These are phyloP conservation scores for Bipolaris cookei DNA, from an alignment of 2,329 filamentous ascomycete genomes.

Conservation along the genomic window DNA sequence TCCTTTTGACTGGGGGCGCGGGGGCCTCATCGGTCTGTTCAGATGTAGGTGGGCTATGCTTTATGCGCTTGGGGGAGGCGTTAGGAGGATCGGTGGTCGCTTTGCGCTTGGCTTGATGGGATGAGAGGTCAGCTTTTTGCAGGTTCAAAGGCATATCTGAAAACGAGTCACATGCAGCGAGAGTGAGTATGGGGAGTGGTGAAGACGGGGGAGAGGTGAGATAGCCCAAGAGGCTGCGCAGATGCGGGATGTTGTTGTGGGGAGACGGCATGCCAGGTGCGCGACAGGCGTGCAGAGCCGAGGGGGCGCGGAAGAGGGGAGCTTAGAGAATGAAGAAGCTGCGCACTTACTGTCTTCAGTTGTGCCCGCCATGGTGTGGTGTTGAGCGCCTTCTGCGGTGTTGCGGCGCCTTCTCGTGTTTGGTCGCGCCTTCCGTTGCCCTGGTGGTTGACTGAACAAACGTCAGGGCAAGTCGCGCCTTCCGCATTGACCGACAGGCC, in stretches of 20 bases:
- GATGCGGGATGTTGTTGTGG: constrained; percentile 16
- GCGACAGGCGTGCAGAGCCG: not conserved
- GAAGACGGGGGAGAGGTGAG: constrained; percentile 25
- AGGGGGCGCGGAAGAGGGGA: not conserved
- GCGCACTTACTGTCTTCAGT: constrained; percentile 47
- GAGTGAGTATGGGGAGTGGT: constrained; percentile 7
- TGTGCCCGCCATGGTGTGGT: constrained; percentile 41
- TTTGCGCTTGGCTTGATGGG: constrained; percentile 68
- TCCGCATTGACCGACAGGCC: constrained; percentile 25
- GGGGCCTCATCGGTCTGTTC: constrained; percentile 41
- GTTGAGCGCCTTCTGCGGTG: constrained; percentile 14
- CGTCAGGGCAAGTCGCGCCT: constrained; percentile 27
- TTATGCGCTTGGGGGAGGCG: constrained; percentile 64
- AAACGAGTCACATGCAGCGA: constrained; percentile 2
- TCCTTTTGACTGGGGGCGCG: constrained; percentile 59
- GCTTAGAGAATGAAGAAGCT: not conserved
- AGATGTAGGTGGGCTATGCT: constrained; percentile 45
- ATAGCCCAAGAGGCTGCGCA: constrained; percentile 30
- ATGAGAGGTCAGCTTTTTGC: constrained; percentile 22
- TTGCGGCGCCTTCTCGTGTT: constrained; percentile 13
- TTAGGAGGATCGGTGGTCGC: constrained; percentile 71
- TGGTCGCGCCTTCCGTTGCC: constrained; percentile 16
- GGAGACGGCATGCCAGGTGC: constrained; percentile 8
- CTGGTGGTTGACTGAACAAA: constrained; percentile 15
- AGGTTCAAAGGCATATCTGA: constrained; percentile 20